phyloP scores from a whole-genome alignment of 768 basidiomycete species.

The Termitomyces sp. region DNA sequence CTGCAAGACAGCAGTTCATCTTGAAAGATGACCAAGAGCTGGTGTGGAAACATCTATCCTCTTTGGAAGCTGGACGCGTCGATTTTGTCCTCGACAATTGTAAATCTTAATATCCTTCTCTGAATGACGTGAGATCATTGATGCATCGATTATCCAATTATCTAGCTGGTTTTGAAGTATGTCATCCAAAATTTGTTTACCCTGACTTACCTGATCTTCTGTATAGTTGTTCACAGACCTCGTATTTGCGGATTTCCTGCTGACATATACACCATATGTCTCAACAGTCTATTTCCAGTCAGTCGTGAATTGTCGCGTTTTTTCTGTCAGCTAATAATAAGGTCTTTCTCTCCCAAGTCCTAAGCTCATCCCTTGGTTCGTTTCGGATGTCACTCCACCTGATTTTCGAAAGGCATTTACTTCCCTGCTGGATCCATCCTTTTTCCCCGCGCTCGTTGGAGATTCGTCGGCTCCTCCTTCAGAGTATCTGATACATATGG shows the following conservation, averaged over 20 bases:
- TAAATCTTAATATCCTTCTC: conserved; percentile 25
- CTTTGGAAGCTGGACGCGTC: conserved; percentile 48
- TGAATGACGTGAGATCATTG: not conserved
- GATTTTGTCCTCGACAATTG: conserved; percentile 94
- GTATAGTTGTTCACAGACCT: conserved; percentile 86
- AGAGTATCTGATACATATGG: conserved; percentile 53
- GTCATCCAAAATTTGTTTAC: not conserved
- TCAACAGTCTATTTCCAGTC: conserved; percentile 88
- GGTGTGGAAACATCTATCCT: conserved; percentile 70
- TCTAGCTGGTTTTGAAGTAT: conserved; percentile 87
- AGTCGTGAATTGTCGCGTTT: conserved; percentile 19
- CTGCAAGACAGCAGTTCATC: conserved; percentile 72
- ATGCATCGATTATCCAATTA: not conserved
- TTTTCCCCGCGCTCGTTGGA: conserved; percentile 41
- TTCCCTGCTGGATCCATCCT: conserved; percentile 56
- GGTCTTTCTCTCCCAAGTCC: conserved; percentile 45
- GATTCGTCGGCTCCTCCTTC: conserved; percentile 5
- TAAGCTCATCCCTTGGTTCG: conserved; percentile 96
- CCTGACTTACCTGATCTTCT: not conserved
- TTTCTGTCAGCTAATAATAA: not conserved
- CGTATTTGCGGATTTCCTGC: conserved; percentile 88
- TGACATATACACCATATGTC: conserved; percentile 84
- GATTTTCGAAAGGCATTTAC: conserved; percentile 67
- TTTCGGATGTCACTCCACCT: conserved; percentile 86
- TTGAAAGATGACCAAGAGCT: conserved; percentile 75